Evolutionary conservation across 176 grass and related monocot species (phyloP).

Genomic region (Leersia perrieri): DNA sequence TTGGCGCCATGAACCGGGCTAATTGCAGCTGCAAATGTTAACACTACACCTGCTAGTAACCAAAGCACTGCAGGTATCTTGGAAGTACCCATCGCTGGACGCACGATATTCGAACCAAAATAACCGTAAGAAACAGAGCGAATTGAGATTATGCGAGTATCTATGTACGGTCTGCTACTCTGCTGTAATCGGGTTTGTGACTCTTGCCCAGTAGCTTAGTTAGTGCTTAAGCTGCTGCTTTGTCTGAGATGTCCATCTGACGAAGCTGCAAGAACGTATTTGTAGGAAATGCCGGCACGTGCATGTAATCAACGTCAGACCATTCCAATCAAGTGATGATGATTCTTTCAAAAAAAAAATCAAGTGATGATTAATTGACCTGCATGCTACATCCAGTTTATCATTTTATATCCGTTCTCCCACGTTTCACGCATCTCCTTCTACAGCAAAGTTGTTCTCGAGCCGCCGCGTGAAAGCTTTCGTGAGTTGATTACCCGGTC

Average conservation of each 20-base stretch:
- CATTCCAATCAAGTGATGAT: neutral
- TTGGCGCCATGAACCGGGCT: conserved; percentile 12
- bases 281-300: neutral
- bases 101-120: neutral
- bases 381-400: too few species aligned
- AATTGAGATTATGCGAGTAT: neutral
- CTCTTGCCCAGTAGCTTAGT: neutral
- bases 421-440: too few species aligned
- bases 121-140: neutral
- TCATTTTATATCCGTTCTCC: too few species aligned
- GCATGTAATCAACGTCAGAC: neutral
- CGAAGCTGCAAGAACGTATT: neutral
- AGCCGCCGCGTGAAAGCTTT: neutral
- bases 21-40: conserved; percentile 16
- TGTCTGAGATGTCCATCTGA: neutral
- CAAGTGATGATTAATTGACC: too few species aligned
- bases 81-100: conserved; percentile 8
- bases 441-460: neutral
- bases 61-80: conserved; percentile 16
- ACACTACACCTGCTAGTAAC: conserved; percentile 17
- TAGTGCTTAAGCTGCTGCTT: neutral
- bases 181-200: neutral
- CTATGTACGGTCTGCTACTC: too few species aligned
- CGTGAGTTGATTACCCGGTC: conserved; percentile 8
- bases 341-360: too few species aligned